phyloP scores from a whole-genome alignment of 139 green algal genomes.

The Coelastrella sp. region DNA sequence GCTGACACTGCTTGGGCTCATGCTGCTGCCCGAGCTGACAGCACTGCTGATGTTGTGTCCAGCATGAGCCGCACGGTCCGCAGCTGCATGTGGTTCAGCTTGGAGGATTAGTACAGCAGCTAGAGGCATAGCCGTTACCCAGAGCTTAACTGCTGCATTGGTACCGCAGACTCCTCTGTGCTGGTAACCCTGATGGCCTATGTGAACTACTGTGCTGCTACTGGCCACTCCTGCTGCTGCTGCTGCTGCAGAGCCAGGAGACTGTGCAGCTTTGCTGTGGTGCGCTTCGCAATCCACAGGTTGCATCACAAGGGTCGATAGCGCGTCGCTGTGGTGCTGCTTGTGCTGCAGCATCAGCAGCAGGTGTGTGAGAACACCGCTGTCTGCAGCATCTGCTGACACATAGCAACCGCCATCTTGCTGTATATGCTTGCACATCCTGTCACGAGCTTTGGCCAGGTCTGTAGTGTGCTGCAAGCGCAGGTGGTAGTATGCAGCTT shows the following conservation, averaged over 20 bases:
- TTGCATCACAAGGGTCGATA: conserved; percentile 1
- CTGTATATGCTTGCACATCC: background rate
- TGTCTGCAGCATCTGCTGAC: background rate
- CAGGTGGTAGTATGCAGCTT: conserved; percentile 21
- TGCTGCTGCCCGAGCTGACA: background rate
- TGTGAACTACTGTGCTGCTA: background rate
- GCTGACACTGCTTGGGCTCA: background rate
- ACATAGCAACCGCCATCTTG: conserved; percentile 27
- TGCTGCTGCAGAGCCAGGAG: background rate
- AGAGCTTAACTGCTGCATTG: background rate
- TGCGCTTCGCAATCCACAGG: background rate
- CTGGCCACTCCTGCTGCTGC: background rate
- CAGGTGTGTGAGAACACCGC: conserved; percentile 5
- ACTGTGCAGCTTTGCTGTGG: background rate
- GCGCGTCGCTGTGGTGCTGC: background rate
- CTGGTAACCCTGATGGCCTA: background rate
- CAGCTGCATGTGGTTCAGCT: background rate
- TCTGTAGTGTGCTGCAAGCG: background rate
- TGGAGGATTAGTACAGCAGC: background rate
- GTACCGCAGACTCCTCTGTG: background rate
- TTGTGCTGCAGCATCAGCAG: conserved; percentile 34
- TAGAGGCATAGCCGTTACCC: conserved; percentile 8
- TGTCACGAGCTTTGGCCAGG: background rate
- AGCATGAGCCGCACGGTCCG: background rate
- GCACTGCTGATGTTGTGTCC: background rate